Evolutionary conservation across 2,329 filamentous ascomycete genomes (phyloP).

Genomic region (Penicillium sclerotiorum): DNA sequence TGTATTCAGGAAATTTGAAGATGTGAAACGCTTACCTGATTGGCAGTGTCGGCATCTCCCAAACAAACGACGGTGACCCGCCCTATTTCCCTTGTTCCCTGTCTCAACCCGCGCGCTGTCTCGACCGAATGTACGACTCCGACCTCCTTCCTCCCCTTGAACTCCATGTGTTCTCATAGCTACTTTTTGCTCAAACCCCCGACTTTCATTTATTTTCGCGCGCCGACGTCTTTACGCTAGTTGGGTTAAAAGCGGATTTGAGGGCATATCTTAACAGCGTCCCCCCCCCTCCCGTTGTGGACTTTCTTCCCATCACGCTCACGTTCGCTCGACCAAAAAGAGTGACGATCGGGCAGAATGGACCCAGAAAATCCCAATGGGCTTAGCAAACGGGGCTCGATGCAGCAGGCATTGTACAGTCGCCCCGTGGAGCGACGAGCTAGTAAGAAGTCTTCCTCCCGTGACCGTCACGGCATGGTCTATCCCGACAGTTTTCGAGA

Average conservation of each 20-base stretch:
- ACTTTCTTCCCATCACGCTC: slow-evolving; percentile 21
- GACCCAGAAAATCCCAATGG: slow-evolving; percentile 46
- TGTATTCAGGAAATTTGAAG: slow-evolving; percentile 20
- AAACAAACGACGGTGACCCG: slow-evolving; percentile 32
- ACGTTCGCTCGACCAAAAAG: slow-evolving; percentile 16
- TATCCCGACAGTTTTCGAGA: slow-evolving; percentile 51
- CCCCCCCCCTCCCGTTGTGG: slow-evolving; percentile 25
- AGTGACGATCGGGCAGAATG: slow-evolving; percentile 34
- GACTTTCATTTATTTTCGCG: slow-evolving; percentile 37
- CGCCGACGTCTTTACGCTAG: slow-evolving; percentile 24
- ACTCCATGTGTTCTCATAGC: slow-evolving; percentile 46
- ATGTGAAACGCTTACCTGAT: slow-evolving; percentile 14
- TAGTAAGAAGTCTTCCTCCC: slow-evolving; percentile 52
- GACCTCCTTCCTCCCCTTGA: slow-evolving; percentile 28
- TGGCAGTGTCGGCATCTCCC: slow-evolving; percentile 23
- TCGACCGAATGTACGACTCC: slow-evolving; percentile 43
- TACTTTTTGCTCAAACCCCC: slow-evolving; percentile 30
- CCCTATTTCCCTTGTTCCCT: slow-evolving; percentile 23
- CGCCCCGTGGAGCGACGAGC: slow-evolving; percentile 47
- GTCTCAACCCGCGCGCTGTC: slow-evolving; percentile 19
- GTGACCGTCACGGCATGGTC: slow-evolving; percentile 49
- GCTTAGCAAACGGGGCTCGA: slow-evolving; percentile 41
- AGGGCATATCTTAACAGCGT: slow-evolving; percentile 27
- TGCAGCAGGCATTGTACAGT: slow-evolving; percentile 41
- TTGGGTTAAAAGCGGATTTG: slow-evolving; percentile 22